Evolutionary conservation across 768 basidiomycete species (phyloP), one percentile per base, ranked within the genome.

Genomic region (Infundibulicybe gibba): DNA sequence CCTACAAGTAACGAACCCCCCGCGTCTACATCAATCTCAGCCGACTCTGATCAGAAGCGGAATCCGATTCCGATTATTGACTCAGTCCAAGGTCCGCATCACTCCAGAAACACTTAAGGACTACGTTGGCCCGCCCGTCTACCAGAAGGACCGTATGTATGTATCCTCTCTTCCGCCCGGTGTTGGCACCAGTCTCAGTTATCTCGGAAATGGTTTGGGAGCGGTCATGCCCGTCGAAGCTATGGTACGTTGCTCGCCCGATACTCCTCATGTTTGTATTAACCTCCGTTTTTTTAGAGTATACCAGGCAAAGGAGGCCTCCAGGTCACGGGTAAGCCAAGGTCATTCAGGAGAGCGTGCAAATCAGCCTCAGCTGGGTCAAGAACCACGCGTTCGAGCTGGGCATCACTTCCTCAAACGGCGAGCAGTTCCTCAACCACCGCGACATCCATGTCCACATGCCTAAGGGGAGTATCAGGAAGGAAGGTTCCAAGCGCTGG

Each of bases 171-270:
- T 91, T 0, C 95, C 95, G 1, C 80, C 92, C 3, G 97, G 97
- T 31, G 97, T 99, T 30, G 88, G 85, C 59, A 97, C 93, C 12
- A 97, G 97, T 14, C 69, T 99, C 3, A 97, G 97, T 3, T 98
- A 98, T 64, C 72, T 95, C 20, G 95, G 95, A 1, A 98, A 98
- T 63, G 97, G 97, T 0, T 89, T 87, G 12, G 97, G 97, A 20
- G 88, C 92, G 4, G 90, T 97, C 37, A 95, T 98, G 93, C 94
- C 94, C 15, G 83, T 99, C 21, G 97, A 99, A 69, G 92, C 89
- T 33, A 87, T 87, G 57, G 94, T 94, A 50, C 57, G 83, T 75
- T 14, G 6, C 31, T 41, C 34, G 12, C 31, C 25, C 51, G 34
- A 3, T 12, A 17, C 17, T 3, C n/a, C n/a, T n/a, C 19, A 31